A percentile compares a stretch with the other conserved stretches of the same genome.
phyloP scores from a whole-genome alignment of 768 basidiomycete species.

The Boletus sensibilis region DNA sequence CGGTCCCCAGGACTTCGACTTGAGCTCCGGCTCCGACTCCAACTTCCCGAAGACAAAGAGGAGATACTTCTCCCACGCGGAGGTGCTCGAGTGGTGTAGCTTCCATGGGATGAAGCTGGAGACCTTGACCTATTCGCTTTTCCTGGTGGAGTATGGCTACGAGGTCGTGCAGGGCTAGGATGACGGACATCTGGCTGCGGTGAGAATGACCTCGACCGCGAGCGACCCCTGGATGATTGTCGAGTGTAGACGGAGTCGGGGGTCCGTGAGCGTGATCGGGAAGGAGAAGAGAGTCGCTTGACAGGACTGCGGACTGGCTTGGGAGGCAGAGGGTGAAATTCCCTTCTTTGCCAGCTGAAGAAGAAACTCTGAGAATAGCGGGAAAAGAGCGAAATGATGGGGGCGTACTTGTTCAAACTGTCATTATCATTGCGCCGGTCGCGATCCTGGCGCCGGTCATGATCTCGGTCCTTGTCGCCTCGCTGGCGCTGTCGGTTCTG shows the following conservation, averaged over 20 bases:
- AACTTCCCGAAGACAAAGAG: constrained; percentile 53
- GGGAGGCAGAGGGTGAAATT: constrained; percentile 43
- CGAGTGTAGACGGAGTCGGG: constrained; percentile 66
- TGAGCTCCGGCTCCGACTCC: constrained; percentile 50
- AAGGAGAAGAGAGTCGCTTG: constrained; percentile 46
- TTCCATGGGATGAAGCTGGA: constrained; percentile 44
- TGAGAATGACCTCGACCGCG: constrained; percentile 58
- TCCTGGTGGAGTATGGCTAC: constrained; percentile 51
- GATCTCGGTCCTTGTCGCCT: constrained; percentile 28
- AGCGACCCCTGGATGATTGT: constrained; percentile 63
- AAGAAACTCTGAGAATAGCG: constrained; percentile 7
- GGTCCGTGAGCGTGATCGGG: constrained; percentile 51
- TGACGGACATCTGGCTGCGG: constrained; percentile 57
- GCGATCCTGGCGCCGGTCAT: constrained; percentile 34
- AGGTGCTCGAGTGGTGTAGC: constrained; percentile 33
- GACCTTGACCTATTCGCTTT: constrained; percentile 40
- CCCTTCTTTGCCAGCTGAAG: constrained; percentile 66
- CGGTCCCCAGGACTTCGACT: constrained; percentile 55
- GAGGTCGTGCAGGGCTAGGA: constrained; percentile 46
- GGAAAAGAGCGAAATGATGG: constrained; percentile 6
- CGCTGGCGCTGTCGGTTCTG: constrained; percentile 34
- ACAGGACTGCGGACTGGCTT: constrained; percentile 35
- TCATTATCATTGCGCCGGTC: constrained; percentile 57
- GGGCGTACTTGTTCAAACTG: constrained; percentile 71
- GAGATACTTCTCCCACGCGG: constrained; percentile 49